A percentile compares a stretch with the other conserved stretches of the same genome.
Evolutionary conservation across 2,329 filamentous ascomycete genomes (phyloP).

Genomic region (Diaporthe nobilis): DNA sequence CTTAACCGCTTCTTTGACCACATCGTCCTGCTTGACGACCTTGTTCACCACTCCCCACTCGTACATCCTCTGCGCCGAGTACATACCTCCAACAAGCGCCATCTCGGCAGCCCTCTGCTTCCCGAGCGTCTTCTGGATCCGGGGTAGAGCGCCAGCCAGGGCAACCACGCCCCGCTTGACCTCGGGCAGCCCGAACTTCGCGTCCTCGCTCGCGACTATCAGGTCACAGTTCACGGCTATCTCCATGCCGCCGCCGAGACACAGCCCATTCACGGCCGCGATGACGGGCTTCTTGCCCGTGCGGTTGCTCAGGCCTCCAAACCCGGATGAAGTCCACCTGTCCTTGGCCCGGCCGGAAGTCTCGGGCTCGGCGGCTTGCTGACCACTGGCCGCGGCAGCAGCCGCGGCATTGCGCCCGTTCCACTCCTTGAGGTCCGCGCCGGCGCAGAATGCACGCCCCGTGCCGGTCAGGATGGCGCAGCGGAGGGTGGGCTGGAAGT

Average conservation of each 20-base stretch:
- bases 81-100: constrained; percentile 73
- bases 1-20: constrained; percentile 71
- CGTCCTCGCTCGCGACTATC: constrained; percentile 71
- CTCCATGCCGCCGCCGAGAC: constrained; percentile 83
- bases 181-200: constrained; percentile 79
- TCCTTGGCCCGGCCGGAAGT: constrained; percentile 45
- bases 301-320: constrained; percentile 77
- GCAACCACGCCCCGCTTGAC: constrained; percentile 79
- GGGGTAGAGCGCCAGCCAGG: constrained; percentile 78
- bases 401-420: constrained; percentile 56
- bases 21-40: constrained; percentile 63
- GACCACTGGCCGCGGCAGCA: constrained; percentile 12
- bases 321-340: constrained; percentile 59
- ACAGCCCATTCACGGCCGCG: constrained; percentile 82
- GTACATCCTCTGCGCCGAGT: constrained; percentile 71
- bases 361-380: constrained; percentile 46
- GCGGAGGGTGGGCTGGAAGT: constrained; percentile 71
- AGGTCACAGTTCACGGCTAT: constrained; percentile 82
- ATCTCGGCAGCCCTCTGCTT: constrained; percentile 79
- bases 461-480: constrained; percentile 75
- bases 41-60: constrained; percentile 80
- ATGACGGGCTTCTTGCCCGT: constrained; percentile 81
- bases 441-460: constrained; percentile 77
- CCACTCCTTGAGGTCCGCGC: constrained; percentile 79
- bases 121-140: constrained; percentile 76